Base-by-base conservation (phyloP, 2,329 filamentous ascomycete species). In the Tolypocladium tropicale region DNA sequence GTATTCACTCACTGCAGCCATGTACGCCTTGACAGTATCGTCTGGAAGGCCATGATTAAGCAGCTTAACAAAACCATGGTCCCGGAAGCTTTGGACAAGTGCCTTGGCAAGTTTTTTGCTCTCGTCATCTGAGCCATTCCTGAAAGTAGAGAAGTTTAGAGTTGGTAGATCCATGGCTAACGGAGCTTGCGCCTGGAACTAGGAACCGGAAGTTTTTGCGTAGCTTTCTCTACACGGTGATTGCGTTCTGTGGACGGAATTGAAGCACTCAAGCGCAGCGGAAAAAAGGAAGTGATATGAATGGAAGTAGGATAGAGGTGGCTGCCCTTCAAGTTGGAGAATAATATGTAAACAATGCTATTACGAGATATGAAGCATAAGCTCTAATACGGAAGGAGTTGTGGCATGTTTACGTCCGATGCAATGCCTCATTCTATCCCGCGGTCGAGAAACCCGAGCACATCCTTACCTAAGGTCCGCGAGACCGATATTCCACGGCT, bases 41-140 rank as follows among this genome's bases (percentile, higher is more conserved):
- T 54, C 52, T 1, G 52, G 33, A 46, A 56, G 52, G 34, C 55
- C 55, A 18, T 56, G 55, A 28, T 56, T 54, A 2, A 50, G 32
- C 11, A 56, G 50, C 43, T 56, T 56, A n/a, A 51, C 55, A 23
- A 56, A 56, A 6, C 55, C 55, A 51, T 56, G 52, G 9, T 41
- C 16, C 16, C 37, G 36, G 23, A 55, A 43, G 23, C 54, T 51
- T 14, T 51, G 28, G 25, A 50, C 46, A 1, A 55, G 34, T 6
- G 51, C 21, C n/a, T 39, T 18, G 21, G 51, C 51, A 7, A 53
- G 32, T 6, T 25, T 41, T 37, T 14, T 23, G 2, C 51, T 28
- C 34, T 53, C 51, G 2, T 11, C 3, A 3, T n/a, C 2, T 2
- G 51, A 53, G 2, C 51, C 36, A 10, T 32, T 14, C 2, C 4